Evolutionary conservation across 2,329 filamentous ascomycete genomes (phyloP).

Genomic region (Elsinoe ampelina): DNA sequence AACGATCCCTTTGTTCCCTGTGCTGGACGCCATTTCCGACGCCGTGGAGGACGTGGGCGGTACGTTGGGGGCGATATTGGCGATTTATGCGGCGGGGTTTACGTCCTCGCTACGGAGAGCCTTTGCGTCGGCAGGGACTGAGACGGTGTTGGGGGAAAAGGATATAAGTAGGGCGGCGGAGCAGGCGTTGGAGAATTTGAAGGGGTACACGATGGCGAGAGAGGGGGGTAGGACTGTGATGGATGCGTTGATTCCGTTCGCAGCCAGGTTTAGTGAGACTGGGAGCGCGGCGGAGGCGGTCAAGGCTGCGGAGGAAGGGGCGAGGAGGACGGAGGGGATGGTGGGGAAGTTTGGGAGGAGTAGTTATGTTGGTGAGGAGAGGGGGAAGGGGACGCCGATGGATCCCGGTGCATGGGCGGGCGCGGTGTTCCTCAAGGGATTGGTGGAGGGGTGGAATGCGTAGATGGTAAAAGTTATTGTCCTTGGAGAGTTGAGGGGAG

Average conservation of each 20-base stretch:
- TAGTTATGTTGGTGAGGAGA: constrained; percentile 28
- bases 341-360: constrained; percentile 29
- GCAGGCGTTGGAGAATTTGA: constrained; percentile 34
- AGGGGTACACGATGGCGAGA: constrained; percentile 30
- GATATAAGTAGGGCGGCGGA: constrained; percentile 25
- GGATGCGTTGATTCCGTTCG: constrained; percentile 32
- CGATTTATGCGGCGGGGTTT: constrained; percentile 28
- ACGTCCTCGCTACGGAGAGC: constrained; percentile 31
- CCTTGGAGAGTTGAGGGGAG: too few species aligned
- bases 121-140: constrained; percentile 22
- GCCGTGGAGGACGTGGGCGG: constrained; percentile 31
- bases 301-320: constrained; percentile 25
- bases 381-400: constrained; percentile 23
- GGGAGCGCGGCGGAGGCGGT: constrained; percentile 24
- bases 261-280: constrained; percentile 24
- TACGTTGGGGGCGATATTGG: constrained; percentile 30
- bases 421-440: constrained; percentile 27
- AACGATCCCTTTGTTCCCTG: constrained; percentile 24
- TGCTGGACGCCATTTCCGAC: constrained; percentile 27
- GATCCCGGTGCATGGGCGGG: constrained; percentile 32
- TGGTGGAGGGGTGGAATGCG: constrained; percentile 21
- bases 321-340: constrained; percentile 28
- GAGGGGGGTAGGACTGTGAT: constrained; percentile 30
- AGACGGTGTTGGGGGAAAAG: constrained; percentile 15
- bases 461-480: not conserved